These are phyloP conservation scores for Stenocarpella maydis DNA, from an alignment of 2,329 filamentous ascomycete species.

Conservation along the genomic window DNA sequence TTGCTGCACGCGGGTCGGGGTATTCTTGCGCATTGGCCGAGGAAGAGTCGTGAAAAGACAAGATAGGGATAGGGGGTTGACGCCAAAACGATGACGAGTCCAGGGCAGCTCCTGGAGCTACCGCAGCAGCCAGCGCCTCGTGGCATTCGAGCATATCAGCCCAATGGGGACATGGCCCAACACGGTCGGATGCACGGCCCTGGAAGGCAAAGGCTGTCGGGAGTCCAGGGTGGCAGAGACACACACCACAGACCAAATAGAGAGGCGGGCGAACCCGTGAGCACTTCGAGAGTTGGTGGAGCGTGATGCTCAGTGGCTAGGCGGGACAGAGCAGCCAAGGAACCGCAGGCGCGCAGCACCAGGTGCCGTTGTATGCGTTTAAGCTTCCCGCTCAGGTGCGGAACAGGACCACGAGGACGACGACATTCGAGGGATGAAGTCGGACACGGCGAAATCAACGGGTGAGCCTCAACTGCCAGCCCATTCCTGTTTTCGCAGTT, in stretches of 20 bases:
- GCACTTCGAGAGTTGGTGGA: background rate
- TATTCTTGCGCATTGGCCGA: slow-evolving; percentile 20
- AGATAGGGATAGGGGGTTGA: slow-evolving; percentile 6
- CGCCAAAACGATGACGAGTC: slow-evolving; percentile 9
- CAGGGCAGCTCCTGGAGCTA: slow-evolving; percentile 15
- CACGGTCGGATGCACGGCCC: slow-evolving; percentile 13
- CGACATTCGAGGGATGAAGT: slow-evolving; percentile 14
- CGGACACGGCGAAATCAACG: slow-evolving; percentile 2
- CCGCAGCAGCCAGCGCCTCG: slow-evolving; percentile 8
- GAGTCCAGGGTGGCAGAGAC: background rate
- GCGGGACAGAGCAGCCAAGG: background rate
- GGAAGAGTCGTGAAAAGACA: background rate
- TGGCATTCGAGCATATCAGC: slow-evolving; percentile 27
- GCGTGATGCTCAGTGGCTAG: background rate
- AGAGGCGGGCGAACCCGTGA: background rate
- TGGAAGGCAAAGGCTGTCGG: background rate
- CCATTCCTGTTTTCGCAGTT: slow-evolving; percentile 25
- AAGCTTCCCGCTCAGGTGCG: background rate
- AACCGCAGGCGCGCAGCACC: slow-evolving; percentile 8
- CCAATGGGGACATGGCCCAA: slow-evolving; percentile 18
- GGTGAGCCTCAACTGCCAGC: slow-evolving; percentile 25
- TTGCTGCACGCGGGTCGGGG: slow-evolving; percentile 22
- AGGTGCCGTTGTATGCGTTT: background rate
- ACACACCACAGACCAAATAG: background rate
- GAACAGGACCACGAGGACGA: background rate